Conservation (phyloP, 306 rosid species). For the Rosa rugosa region DNA sequence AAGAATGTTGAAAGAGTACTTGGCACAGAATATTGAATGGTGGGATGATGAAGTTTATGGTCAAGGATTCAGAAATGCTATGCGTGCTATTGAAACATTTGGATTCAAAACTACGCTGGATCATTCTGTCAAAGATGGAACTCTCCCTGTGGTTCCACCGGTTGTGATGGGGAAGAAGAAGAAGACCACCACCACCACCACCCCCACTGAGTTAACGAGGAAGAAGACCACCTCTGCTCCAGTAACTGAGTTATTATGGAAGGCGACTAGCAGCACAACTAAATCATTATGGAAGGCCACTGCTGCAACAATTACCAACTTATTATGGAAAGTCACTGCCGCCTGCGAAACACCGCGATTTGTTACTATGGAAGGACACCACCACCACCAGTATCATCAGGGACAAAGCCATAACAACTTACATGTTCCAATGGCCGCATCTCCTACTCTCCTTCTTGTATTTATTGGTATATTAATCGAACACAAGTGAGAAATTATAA, state of each 20-base stretch:
- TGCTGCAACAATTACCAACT: not conserved
- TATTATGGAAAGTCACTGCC: not conserved
- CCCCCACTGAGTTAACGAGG: too few relatives aligned
- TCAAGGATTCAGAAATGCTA: not conserved
- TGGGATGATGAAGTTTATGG: too few relatives aligned
- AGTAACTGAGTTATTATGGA: not conserved
- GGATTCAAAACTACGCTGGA: not conserved
- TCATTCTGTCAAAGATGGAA: not conserved
- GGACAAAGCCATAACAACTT: not conserved
- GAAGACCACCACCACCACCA: too few relatives aligned
- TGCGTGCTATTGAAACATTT: not conserved
- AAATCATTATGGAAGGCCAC: not conserved
- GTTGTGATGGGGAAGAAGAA: not conserved
- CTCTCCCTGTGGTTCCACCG: not conserved
- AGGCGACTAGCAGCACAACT: not conserved
- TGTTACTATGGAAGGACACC: not conserved
- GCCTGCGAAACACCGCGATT: not conserved
- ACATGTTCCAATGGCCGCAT: not conserved
- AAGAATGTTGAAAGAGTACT: too few relatives aligned
- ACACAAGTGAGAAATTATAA: too few relatives aligned
- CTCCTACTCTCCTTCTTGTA: not conserved
- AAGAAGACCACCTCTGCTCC: not conserved
- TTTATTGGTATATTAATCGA: not conserved
- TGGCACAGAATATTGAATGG: too few relatives aligned
- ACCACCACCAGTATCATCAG: not conserved